A percentile compares a stretch with the other conserved stretches of the same genome.
Evolutionary conservation across 805 yeast genomes (phyloP).

Genomic region (Schizosaccharomyces lindneri): DNA sequence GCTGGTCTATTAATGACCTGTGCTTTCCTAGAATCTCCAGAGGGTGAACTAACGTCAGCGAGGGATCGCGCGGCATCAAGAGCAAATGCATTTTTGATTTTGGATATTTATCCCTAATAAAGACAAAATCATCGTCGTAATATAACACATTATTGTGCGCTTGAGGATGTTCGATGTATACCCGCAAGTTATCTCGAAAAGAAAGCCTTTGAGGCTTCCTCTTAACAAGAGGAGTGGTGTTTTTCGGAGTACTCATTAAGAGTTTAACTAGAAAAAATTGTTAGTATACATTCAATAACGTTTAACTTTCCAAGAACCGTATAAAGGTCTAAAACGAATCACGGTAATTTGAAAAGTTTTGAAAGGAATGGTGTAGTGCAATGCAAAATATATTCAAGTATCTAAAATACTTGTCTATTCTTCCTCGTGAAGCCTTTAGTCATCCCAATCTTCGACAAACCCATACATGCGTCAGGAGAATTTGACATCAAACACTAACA

Average conservation of each 20-base stretch:
- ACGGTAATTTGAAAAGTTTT: no score
- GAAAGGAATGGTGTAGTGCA: no score
- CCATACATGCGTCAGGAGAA: no score
- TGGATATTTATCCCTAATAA: constrained; percentile 37
- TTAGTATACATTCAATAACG: no score
- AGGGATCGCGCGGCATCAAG: constrained; percentile 27
- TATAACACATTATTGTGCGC: background rate
- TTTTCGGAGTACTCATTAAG: background rate
- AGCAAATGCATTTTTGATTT: constrained; percentile 37
- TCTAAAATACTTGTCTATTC: no score
- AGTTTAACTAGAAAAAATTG: background rate
- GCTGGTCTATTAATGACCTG: constrained; percentile 7
- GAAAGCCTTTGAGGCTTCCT: background rate
- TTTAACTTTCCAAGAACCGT: no score
- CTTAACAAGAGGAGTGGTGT: no score
- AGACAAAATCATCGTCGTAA: constrained; percentile 7
- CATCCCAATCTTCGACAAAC: no score
- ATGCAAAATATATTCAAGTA: no score
- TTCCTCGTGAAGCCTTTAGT: no score
- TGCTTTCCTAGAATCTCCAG: constrained; percentile 19
- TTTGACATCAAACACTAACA: no score
- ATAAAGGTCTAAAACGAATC: no score
- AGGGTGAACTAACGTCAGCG: constrained; percentile 26
- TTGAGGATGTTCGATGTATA: constrained; percentile 4
- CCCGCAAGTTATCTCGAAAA: background rate